Conservation (phyloP, 768 basidiomycete genomes). For the Kwoniella sp. region DNA sequence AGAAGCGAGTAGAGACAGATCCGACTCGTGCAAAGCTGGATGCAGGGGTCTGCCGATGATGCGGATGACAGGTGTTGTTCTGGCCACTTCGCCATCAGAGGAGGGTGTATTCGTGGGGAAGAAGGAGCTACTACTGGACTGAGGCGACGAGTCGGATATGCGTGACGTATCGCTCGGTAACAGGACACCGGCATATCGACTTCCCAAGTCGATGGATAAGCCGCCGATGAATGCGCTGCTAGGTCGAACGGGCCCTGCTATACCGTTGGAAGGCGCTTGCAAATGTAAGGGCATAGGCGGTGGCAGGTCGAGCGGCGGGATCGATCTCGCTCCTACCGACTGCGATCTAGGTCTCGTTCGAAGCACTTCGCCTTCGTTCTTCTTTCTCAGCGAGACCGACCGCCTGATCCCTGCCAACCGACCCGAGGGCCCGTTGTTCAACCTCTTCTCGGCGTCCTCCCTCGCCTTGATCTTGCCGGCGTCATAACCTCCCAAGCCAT, state of each 20-base stretch:
- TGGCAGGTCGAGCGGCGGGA: background rate
- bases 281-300: constrained; percentile 1
- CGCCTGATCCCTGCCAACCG: constrained; percentile 1
- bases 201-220: constrained; percentile 18
- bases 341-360: constrained; percentile 21
- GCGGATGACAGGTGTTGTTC: background rate
- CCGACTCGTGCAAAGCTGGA: constrained; percentile 8
- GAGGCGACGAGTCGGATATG: constrained; percentile 1
- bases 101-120: constrained; percentile 16
- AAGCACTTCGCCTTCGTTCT: background rate
- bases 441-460: constrained; percentile 12
- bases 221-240: constrained; percentile 9
- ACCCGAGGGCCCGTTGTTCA: background rate
- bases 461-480: constrained; percentile 12
- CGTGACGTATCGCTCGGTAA: background rate
- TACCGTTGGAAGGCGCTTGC: background rate
- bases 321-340: constrained; percentile 1
- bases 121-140: constrained; percentile 12
- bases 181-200: constrained; percentile 7
- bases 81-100: background rate
- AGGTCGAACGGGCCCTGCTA: background rate
- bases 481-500: constrained; percentile 14
- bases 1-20: constrained; percentile 16
- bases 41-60: constrained; percentile 12
- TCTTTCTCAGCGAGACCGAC: constrained; percentile 10